Percentiles rank a stretch among this genome's conserved stretches.
Conservation (phyloP, 306 rosid species). For the Begonia peltatifolia region DNA sequence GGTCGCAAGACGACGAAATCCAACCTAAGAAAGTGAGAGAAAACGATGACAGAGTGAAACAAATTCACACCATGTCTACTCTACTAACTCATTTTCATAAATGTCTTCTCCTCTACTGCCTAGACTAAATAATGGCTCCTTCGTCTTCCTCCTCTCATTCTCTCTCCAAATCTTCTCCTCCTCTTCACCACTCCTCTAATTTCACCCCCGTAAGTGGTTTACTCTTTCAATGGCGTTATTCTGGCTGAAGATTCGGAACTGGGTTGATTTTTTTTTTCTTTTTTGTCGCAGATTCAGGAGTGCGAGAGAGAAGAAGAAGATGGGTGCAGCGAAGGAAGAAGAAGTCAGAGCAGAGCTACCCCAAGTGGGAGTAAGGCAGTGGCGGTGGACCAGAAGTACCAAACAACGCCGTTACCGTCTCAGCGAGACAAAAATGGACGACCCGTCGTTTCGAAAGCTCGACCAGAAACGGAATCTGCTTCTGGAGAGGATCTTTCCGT, state of each 20-base stretch:
- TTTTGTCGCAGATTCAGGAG: constrained; percentile 56
- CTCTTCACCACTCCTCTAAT: constrained; percentile 15
- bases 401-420: constrained; percentile 36
- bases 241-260: background rate
- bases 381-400: constrained; percentile 22
- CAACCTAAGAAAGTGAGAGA: constrained; percentile 2
- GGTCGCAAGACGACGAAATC: constrained; percentile 18
- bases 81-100: background rate
- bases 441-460: constrained; percentile 22
- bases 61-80: no score
- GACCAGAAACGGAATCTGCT: constrained; percentile 25
- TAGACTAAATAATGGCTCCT: constrained; percentile 16
- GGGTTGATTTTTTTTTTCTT: background rate
- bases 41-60: constrained; percentile 1
- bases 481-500: constrained; percentile 34
- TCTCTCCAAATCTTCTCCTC: constrained; percentile 25
- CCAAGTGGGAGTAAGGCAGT: constrained; percentile 16
- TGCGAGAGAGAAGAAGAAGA: constrained; percentile 31
- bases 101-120: background rate
- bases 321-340: constrained; percentile 29
- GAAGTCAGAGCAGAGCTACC: constrained; percentile 23
- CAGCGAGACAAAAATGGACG: constrained; percentile 10
- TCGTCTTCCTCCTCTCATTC: constrained; percentile 17
- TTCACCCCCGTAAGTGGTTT: constrained; percentile 29
- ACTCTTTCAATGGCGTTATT: background rate